Evolutionary conservation across 140 eudicot genomes (phyloP), one percentile per base, ranked within the genome.

Genomic region (Senecio squalidus): DNA sequence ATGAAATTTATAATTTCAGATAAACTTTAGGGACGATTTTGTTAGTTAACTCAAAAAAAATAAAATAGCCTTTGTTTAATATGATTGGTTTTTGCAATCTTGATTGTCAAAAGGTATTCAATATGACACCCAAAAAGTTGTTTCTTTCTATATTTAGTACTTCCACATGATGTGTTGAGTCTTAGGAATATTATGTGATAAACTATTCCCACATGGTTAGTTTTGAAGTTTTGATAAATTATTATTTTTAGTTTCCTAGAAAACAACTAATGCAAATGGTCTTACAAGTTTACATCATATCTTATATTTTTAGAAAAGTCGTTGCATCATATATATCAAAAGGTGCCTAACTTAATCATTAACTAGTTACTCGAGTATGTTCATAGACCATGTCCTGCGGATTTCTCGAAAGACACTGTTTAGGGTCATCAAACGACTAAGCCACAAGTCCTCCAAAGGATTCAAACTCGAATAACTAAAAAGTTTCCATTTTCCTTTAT

Each of bases 281-380:
- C 15, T 50, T 50, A 14, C 33, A 13, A 50, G 34, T 20, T 50
- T 50, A 14, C 57, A 24, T 50, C 22, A 50, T 50, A 26, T 6
- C 8, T 24, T 25, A 22, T 25, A 51, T 50, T 4, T 10, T 13
- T 20, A 6, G 4, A 46, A 21, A n/a, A n/a, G n/a, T n/a, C n/a
- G n/a, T n/a, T n/a, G n/a, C n/a, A n/a, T n/a, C n/a, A n/a, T 38
- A 9, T 38, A 38, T 10, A 44, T 4, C 13, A 16, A 21, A 44
- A 44, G 6, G 10, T 17, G 50, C 15, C 17, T 0, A 1, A 18
- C 17, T 44, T 14, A n/a, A 16, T 44, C 17, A 4, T 44, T 13
- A 30, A 61, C 69, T 41, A 90, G 86, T 50, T 90, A 85, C 66
- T 94, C 86, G 69, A 90, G 95, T 58, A 90, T 86, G n/a, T n/a